Evolutionary conservation across 2,329 filamentous ascomycete genomes (phyloP), one percentile per base, ranked within the genome.

Genomic region (Cladosporium velox): DNA sequence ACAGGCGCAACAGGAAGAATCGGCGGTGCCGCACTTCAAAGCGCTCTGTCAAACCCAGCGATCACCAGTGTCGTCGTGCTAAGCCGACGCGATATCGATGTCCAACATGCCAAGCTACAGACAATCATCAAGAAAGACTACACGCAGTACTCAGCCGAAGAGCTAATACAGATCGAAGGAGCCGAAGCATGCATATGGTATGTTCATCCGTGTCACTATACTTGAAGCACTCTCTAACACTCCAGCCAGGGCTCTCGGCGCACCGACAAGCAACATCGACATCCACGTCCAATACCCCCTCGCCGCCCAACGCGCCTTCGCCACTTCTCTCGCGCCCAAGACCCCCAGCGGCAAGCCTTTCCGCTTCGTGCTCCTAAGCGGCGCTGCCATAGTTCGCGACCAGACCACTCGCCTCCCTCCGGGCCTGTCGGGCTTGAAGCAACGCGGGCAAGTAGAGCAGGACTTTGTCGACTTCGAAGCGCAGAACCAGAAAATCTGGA

Each of bases 1-100:
- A 81, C 84, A 3, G 86, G 86, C 35, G 79, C 78, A 18, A 88
- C 84, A 15, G 86, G 86, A 66, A 80, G 81, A 69, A 81, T 86
- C 35, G 86, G 86, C 61, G 71, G 78, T 32, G 82, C 82, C 69
- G 78, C 86, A 24, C 79, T 88, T 41, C 73, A 76, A 6, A 80
- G 82, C 66, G 84, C 83, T 70, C 78, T 88, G 47, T 71, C 72
- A 1, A 76, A 82, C 67, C 74, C 79, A 2, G 69, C 73, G 65
- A 82, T 88, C 71, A 84, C 81, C 0, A 82, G 82, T 26, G 76
- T 87, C 44, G 75, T 85, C 62, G 81, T 83, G 21, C 77, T 88
- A 12, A 82, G 82, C 3, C 81, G 86, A 11, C 81, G 80, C 18
- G 76, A 80, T 4, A 77, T 86, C 0, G 74, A 79, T 0, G 76